Conservation (phyloP, 306 rosid species). For the Dryas octopetala region DNA sequence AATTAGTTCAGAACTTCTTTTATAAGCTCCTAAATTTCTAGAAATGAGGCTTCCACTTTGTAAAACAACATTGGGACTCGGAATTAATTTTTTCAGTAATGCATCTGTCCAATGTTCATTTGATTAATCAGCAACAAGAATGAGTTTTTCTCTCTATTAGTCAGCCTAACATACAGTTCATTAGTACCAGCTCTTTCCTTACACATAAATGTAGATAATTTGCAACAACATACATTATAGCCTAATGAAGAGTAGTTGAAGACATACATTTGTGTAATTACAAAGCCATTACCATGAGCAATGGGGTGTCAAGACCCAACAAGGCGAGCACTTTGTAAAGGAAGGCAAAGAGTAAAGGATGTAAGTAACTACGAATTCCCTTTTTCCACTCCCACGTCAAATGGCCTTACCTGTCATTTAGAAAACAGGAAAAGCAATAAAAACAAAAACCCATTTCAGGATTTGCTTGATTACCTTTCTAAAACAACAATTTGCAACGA, state of each 20-base stretch:
- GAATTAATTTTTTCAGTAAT: background rate
- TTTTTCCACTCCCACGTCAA: constrained; percentile 94
- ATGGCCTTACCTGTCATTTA: constrained; percentile 70
- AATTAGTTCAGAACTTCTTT: too few relatives aligned
- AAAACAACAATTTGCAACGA: background rate
- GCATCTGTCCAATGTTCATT: background rate
- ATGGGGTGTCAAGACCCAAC: constrained; percentile 66
- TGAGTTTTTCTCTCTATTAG: background rate
- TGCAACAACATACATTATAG: background rate
- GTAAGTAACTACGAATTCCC: constrained; percentile 86
- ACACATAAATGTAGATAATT: background rate
- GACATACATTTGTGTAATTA: background rate
- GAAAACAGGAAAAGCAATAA: background rate
- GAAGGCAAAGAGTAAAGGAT: constrained; percentile 73
- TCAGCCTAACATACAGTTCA: background rate
- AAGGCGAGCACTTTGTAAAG: constrained; percentile 67
- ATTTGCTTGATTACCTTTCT: background rate
- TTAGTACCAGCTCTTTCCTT: background rate
- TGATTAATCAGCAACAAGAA: background rate
- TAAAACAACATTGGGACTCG: too few relatives aligned
- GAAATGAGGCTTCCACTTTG: background rate
- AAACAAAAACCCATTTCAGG: constrained; percentile 9
- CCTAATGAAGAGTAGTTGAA: background rate
- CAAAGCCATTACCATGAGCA: constrained; percentile 63
- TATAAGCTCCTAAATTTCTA: too few relatives aligned